phyloP scores from a whole-genome alignment of 2,329 filamentous ascomycete genomes.

The Neobulgaria alba region DNA sequence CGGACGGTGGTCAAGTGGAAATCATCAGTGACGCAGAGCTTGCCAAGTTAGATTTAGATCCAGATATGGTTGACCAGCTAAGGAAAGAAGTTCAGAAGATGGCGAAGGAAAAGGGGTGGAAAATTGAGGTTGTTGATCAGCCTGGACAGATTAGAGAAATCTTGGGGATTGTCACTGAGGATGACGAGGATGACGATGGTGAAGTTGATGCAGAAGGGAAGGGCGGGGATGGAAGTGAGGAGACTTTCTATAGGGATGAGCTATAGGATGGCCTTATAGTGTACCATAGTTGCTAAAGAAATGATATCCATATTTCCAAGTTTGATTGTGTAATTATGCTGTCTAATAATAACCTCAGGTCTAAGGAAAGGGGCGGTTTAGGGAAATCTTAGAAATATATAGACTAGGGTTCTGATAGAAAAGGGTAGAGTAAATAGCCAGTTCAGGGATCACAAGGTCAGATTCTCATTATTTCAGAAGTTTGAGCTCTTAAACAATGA shows the following conservation, averaged over 20 bases:
- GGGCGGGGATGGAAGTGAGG: constrained; percentile 37
- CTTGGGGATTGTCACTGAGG: constrained; percentile 58
- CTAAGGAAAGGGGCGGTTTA: too few species aligned
- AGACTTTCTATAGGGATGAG: constrained; percentile 43
- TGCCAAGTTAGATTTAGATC: constrained; percentile 48
- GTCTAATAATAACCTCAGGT: too few species aligned
- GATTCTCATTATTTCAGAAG: too few species aligned
- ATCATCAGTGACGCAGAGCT: constrained; percentile 56
- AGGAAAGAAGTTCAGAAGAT: constrained; percentile 58
- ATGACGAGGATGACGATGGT: constrained; percentile 42
- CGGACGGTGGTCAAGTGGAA: constrained; percentile 24
- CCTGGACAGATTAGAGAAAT: constrained; percentile 54
- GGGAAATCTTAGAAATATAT: too few species aligned
- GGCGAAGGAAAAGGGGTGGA: constrained; percentile 68
- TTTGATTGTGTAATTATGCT: too few species aligned
- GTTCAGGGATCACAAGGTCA: too few species aligned
- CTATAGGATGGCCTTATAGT: too few species aligned
- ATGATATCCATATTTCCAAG: too few species aligned
- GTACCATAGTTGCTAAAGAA: too few species aligned
- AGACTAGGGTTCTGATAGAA: too few species aligned
- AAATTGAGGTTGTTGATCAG: constrained; percentile 68
- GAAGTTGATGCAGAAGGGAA: constrained; percentile 34
- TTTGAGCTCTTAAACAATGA: too few species aligned
- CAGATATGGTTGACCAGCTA: constrained; percentile 60
- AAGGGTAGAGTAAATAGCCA: too few species aligned